Conservation (phyloP, 257 asterid species). For the Scutellaria minor region DNA sequence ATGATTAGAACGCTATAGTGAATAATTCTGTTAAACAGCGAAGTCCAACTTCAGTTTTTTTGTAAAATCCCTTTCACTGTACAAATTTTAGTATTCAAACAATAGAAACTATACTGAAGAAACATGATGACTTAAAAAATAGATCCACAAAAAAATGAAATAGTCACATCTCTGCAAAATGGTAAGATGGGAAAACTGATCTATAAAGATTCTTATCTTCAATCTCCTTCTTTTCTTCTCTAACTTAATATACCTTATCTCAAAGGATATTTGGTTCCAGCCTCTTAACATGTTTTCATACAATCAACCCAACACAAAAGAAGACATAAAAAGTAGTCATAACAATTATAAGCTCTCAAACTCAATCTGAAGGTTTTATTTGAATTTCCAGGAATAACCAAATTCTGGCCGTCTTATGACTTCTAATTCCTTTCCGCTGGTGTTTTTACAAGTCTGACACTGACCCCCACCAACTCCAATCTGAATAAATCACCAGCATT, state of each 20-base stretch:
- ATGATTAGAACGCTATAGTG: neutral
- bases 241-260: constrained; percentile 17
- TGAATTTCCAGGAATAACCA: constrained; percentile 16
- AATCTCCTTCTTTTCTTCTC: constrained; percentile 10
- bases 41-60: constrained; percentile 15
- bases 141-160: constrained; percentile 21
- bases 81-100: neutral
- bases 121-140: neutral
- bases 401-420: neutral
- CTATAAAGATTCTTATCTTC: neutral
- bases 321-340: constrained; percentile 14
- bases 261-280: neutral
- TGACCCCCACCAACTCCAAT: constrained; percentile 8
- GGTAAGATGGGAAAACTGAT: neutral
- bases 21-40: constrained; percentile 3
- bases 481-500: constrained; percentile 22
- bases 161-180: constrained; percentile 13
- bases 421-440: constrained; percentile 17
- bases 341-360: constrained; percentile 20
- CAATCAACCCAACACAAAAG: constrained; percentile 11
- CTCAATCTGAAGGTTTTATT: constrained; percentile 12
- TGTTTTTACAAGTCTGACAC: constrained; percentile 23
- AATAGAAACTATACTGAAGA: constrained; percentile 5
- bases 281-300: neutral
- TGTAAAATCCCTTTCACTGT: neutral